Percentiles rank a stretch among this genome's conserved stretches.
Evolutionary conservation across 345 rosid genomes (phyloP).

Genomic region (Gynandropsis gynandra): DNA sequence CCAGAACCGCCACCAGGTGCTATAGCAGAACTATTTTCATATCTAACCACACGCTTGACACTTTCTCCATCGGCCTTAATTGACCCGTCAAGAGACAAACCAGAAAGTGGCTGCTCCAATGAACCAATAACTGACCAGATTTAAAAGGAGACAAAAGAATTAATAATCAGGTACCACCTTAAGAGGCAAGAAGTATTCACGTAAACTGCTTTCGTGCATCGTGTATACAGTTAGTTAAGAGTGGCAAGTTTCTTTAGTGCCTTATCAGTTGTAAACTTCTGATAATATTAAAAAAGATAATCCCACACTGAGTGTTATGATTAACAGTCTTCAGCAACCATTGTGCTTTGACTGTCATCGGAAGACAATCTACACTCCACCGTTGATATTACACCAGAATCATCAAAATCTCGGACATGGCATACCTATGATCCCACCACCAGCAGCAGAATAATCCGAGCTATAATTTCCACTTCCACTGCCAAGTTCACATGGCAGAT

Average conservation of each 20-base stretch:
- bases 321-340: slow-evolving; percentile 15
- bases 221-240: slow-evolving; percentile 5
- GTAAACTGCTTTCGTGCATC: slow-evolving; percentile 17
- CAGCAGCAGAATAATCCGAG: slow-evolving; percentile 54
- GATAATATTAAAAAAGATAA: neutral
- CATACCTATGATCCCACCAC: slow-evolving; percentile 94
- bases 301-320: slow-evolving; percentile 6
- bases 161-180: slow-evolving; percentile 20
- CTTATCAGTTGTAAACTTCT: slow-evolving; percentile 8
- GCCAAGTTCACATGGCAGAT: slow-evolving; percentile 97
- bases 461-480: slow-evolving; percentile 95
- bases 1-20: slow-evolving; percentile 98
- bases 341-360: slow-evolving; percentile 8
- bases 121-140: slow-evolving; percentile 84
- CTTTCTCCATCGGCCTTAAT: slow-evolving; percentile 87
- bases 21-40: slow-evolving; percentile 31
- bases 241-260: slow-evolving; percentile 14
- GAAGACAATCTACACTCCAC: slow-evolving; percentile 15
- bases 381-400: slow-evolving; percentile 2
- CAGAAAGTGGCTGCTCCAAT: slow-evolving; percentile 81
- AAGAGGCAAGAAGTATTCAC: slow-evolving; percentile 13
- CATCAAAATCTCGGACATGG: slow-evolving; percentile 13
- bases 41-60: slow-evolving; percentile 29
- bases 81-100: slow-evolving; percentile 66
- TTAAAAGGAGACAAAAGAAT: slow-evolving; percentile 21